These are phyloP conservation scores for Fistulifera solaris DNA, from an alignment of 108 stramenopile genomes.

Conservation along the genomic window DNA sequence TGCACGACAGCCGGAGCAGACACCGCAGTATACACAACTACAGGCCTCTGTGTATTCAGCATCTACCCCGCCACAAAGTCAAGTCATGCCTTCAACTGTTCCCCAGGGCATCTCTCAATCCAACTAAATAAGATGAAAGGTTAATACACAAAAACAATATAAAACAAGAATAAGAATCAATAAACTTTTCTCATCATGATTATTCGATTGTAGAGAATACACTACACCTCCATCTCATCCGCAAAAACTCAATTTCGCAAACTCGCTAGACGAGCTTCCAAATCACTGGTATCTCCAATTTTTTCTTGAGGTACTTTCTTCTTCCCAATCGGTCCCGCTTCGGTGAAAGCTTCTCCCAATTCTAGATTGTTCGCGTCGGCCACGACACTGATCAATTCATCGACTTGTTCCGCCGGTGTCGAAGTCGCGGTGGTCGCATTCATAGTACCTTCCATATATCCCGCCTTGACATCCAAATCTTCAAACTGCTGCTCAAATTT, in stretches of 20 bases:
- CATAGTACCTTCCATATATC: slow-evolving; percentile 96
- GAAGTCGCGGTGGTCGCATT: slow-evolving; percentile 88
- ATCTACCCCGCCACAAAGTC: too few relatives aligned
- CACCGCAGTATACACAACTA: too few relatives aligned
- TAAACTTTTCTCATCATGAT: too few relatives aligned
- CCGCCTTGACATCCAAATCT: slow-evolving; percentile 93
- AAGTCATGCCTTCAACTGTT: too few relatives aligned
- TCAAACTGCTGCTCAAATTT: slow-evolving; percentile 99
- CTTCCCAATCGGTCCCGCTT: slow-evolving; percentile 72
- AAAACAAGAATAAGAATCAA: too few relatives aligned
- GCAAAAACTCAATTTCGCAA: slow-evolving; percentile 60
- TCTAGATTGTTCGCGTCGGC: slow-evolving; percentile 89
- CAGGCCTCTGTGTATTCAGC: too few relatives aligned
- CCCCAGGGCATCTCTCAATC: too few relatives aligned
- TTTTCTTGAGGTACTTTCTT: slow-evolving; percentile 36
- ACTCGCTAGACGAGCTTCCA: slow-evolving; percentile 79
- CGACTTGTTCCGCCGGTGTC: slow-evolving; percentile 95
- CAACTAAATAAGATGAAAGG: too few relatives aligned
- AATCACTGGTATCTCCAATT: slow-evolving; percentile 47
- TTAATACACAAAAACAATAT: too few relatives aligned
- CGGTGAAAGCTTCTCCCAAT: slow-evolving; percentile 66
- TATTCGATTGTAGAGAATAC: too few relatives aligned
- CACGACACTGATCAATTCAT: slow-evolving; percentile 83
- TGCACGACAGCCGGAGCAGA: too few relatives aligned
- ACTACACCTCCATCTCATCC: too few relatives aligned